A percentile compares a stretch with the other conserved stretches of the same genome.
Evolutionary conservation across 2,329 filamentous ascomycete species (phyloP).

Genomic region (Neofusicoccum ribis): DNA sequence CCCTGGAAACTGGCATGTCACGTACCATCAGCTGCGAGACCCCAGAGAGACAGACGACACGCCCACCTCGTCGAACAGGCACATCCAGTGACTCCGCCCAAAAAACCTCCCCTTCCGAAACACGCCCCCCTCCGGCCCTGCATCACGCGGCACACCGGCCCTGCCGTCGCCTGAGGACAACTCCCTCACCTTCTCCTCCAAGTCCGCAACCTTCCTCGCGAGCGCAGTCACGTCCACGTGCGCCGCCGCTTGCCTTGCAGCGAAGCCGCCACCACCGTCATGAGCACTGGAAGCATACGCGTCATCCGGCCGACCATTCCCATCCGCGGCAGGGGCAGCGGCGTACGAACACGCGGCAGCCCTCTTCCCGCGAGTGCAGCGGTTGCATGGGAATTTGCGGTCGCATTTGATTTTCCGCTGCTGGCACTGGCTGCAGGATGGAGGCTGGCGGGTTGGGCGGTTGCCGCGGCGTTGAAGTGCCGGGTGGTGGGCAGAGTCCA

Average conservation of each 20-base stretch:
- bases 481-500: too few species aligned
- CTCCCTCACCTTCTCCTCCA: background rate
- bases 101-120: conserved; percentile 44
- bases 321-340: too few species aligned
- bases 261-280: too few species aligned
- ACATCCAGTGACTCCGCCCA: conserved; percentile 58
- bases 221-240: too few species aligned
- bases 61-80: conserved; percentile 48
- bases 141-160: conserved; percentile 17
- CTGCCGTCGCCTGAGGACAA: background rate
- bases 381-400: conserved; percentile 27
- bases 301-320: too few species aligned
- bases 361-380: conserved; percentile 22
- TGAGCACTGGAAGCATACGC: too few species aligned
- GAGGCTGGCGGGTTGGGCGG: conserved; percentile 1
- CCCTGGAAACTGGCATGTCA: background rate
- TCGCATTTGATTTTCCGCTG: conserved; percentile 33
- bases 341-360: conserved; percentile 21
- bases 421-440: conserved; percentile 28
- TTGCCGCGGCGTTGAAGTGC: too few species aligned
- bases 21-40: conserved; percentile 8
- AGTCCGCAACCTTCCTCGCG: too few species aligned
- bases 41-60: conserved; percentile 11
- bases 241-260: too few species aligned
- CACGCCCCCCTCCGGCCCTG: too few species aligned